phyloP scores from a whole-genome alignment of 2,329 filamentous ascomycete genomes.

The Anisogramma anomala region DNA sequence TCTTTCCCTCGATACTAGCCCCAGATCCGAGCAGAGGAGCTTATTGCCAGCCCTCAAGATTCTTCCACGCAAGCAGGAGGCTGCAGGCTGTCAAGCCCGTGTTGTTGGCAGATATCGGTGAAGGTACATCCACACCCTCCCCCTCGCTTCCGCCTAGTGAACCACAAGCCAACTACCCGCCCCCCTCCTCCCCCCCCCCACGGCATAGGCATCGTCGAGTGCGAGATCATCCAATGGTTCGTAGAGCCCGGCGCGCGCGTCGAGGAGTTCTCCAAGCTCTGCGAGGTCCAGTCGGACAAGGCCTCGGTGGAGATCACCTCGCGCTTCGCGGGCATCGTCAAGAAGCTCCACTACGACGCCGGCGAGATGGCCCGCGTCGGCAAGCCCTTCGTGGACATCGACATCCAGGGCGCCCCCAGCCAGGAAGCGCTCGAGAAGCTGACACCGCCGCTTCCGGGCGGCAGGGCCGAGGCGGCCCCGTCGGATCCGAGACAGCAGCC shows the following conservation, averaged over 20 bases:
- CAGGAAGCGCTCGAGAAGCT: slow-evolving; percentile 42
- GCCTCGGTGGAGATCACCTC: slow-evolving; percentile 86
- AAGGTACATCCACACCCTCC: slow-evolving; percentile 45
- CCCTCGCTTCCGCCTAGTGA: neutral
- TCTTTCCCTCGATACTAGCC: slow-evolving; percentile 2
- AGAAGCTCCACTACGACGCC: slow-evolving; percentile 89
- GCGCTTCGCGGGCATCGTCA: slow-evolving; percentile 87
- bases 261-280: slow-evolving; percentile 95
- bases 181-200: too few species aligned
- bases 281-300: slow-evolving; percentile 98
- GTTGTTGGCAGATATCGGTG: slow-evolving; percentile 72
- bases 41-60: slow-evolving; percentile 20
- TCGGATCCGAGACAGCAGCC: slow-evolving; percentile 21
- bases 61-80: slow-evolving; percentile 39
- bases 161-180: slow-evolving; percentile 3
- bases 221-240: slow-evolving; percentile 99
- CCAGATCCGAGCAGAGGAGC: slow-evolving; percentile 1
- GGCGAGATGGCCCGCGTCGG: slow-evolving; percentile 96
- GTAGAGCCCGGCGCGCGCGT: slow-evolving; percentile 90
- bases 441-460: slow-evolving; percentile 20
- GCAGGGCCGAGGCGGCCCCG: slow-evolving; percentile 13
- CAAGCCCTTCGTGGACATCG: slow-evolving; percentile 88
- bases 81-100: slow-evolving; percentile 62
- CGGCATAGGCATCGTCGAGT: slow-evolving; percentile 96
- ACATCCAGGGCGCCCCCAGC: slow-evolving; percentile 69